Evolutionary conservation across 257 asterid genomes (phyloP).

Genomic region (Marsdenia floribunda): DNA sequence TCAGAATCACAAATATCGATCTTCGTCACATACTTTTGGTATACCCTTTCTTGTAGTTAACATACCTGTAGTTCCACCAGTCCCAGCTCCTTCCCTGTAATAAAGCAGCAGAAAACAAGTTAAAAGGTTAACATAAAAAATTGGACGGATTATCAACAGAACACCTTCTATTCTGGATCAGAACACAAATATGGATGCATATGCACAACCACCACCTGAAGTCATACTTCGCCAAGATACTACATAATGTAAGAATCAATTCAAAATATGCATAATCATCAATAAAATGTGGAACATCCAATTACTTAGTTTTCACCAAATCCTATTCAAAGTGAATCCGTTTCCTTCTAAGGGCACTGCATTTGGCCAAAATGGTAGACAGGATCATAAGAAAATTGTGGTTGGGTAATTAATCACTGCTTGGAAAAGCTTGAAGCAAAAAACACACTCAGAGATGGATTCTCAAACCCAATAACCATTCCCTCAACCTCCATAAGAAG

Average conservation of each 20-base stretch:
- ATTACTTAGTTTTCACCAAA: neutral
- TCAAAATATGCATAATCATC: neutral
- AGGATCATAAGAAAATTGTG: neutral
- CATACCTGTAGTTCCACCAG: slow-evolving; percentile 1
- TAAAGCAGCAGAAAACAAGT: neutral
- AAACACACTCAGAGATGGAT: neutral
- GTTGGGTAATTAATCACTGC: neutral
- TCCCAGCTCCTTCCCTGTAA: slow-evolving; percentile 2
- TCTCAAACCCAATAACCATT: neutral
- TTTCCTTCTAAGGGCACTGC: neutral
- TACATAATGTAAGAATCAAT: neutral
- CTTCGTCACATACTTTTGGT: neutral
- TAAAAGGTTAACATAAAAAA: neutral
- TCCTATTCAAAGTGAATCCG: neutral
- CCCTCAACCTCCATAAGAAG: neutral
- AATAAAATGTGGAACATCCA: neutral
- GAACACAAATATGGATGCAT: neutral
- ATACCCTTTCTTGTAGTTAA: neutral
- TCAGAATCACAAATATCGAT: neutral
- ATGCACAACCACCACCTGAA: neutral
- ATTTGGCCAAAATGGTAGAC: neutral
- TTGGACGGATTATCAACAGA: neutral
- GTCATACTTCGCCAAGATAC: neutral
- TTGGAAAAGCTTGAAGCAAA: neutral
- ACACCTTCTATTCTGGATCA: neutral